Percentiles rank a stretch among this genome's conserved stretches.
Conservation (phyloP, 1,139 yeast species). For the Saccharomyces hybrid region DNA sequence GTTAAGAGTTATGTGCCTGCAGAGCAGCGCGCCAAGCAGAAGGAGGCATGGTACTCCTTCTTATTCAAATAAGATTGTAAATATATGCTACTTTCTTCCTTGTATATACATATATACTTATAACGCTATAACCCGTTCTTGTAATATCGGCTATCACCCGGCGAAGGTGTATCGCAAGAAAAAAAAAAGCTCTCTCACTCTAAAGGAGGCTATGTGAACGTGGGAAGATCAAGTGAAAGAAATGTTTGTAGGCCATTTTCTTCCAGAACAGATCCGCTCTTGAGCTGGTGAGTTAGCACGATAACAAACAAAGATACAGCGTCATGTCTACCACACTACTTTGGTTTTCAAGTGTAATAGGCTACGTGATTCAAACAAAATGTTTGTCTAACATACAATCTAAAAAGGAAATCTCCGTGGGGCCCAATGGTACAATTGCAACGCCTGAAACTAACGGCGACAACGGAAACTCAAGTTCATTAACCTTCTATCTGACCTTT, state of each 20-base stretch:
- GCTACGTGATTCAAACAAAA: conserved; percentile 11
- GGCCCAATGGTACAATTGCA: background rate
- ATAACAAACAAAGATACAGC: background rate
- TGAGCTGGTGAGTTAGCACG: background rate
- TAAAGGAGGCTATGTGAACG: background rate
- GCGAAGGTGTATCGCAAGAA: background rate
- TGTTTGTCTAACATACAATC: conserved; percentile 8
- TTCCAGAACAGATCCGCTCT: background rate
- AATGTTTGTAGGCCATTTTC: background rate
- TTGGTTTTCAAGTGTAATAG: conserved; percentile 10
- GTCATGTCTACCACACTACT: conserved; percentile 4
- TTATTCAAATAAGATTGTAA: conserved; percentile 34
- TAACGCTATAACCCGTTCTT: background rate
- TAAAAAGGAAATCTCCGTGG: background rate
- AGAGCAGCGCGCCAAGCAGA: conserved; percentile 51
- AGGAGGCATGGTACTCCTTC: conserved; percentile 48
- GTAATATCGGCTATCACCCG: background rate
- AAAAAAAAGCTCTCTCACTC: background rate
- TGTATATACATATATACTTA: background rate
- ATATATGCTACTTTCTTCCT: background rate
- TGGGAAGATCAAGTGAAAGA: background rate
- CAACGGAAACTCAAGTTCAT: background rate
- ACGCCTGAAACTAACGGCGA: background rate
- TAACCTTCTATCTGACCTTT: conserved; percentile 6
- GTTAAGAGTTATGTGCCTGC: conserved; percentile 69